Evolutionary conservation across 441 rosid species (phyloP).

Genomic region (Populus hybrid): DNA sequence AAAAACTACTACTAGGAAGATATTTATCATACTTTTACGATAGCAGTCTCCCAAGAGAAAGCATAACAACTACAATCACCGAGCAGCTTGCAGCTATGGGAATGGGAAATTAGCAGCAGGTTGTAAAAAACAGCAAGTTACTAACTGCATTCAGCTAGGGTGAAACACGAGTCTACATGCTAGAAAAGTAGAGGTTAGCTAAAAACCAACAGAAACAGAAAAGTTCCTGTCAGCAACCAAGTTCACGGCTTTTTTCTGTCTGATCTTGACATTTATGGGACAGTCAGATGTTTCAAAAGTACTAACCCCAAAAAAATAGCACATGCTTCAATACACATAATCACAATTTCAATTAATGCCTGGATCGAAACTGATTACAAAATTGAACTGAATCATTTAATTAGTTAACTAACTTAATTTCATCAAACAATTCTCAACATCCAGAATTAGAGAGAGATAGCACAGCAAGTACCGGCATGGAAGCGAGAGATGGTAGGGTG

Average conservation of each 20-base stretch:
- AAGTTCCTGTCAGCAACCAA: not conserved
- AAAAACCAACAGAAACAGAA: not conserved
- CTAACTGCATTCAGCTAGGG: not conserved
- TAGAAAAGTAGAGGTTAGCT: not conserved
- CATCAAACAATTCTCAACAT: not conserved
- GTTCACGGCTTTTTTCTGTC: not conserved
- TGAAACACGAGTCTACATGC: not conserved
- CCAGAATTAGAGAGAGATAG: not conserved
- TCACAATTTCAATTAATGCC: not conserved
- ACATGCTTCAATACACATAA: not conserved
- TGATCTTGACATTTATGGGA: not conserved
- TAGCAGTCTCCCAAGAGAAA: not conserved
- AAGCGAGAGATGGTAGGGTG: slow-evolving; percentile 93
- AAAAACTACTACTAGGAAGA: not conserved
- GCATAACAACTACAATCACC: not conserved
- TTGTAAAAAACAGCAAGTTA: not conserved
- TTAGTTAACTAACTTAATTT: no score
- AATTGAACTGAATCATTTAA: no score
- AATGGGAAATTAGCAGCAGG: not conserved
- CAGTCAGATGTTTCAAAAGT: not conserved
- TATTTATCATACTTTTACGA: not conserved
- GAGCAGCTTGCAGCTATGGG: not conserved
- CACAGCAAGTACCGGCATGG: slow-evolving; percentile 68
- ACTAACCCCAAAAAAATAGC: not conserved
- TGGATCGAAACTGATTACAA: no score